Conservation (phyloP, 805 yeast species). For the Metschnikowia orientalis region DNA sequence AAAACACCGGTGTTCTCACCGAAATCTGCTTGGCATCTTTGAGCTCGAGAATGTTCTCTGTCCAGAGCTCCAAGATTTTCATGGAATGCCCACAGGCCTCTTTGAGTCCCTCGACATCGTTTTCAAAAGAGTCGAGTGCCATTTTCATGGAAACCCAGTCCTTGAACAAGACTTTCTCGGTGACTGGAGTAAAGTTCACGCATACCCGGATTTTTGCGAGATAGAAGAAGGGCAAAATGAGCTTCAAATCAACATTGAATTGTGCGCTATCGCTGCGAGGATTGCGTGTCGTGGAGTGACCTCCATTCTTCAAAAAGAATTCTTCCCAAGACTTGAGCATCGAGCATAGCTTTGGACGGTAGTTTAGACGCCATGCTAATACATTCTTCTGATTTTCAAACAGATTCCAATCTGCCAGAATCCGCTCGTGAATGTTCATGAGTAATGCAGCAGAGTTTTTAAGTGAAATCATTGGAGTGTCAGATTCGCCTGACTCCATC, state of each 20-base stretch:
- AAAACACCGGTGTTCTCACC: conserved; percentile 70
- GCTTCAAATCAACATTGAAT: conserved; percentile 52
- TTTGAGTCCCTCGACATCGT: conserved; percentile 59
- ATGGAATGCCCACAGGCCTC: conserved; percentile 58
- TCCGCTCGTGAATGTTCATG: conserved; percentile 63
- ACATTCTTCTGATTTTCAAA: conserved; percentile 39
- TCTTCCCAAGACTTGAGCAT: conserved; percentile 67
- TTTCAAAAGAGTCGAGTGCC: conserved; percentile 40
- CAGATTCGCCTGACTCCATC: conserved; percentile 35
- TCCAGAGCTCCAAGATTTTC: conserved; percentile 65
- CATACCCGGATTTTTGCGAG: conserved; percentile 66
- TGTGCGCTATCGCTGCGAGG: conserved; percentile 46
- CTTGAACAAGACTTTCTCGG: conserved; percentile 56
- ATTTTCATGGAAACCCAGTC: conserved; percentile 67
- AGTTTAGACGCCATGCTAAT: conserved; percentile 61
- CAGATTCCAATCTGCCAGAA: conserved; percentile 42
- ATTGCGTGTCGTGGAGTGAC: conserved; percentile 52
- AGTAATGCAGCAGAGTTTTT: conserved; percentile 52
- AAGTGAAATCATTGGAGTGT: conserved; percentile 39
- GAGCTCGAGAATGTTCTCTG: conserved; percentile 60
- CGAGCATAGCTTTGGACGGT: conserved; percentile 54
- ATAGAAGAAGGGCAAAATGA: conserved; percentile 61
- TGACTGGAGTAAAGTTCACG: conserved; percentile 56
- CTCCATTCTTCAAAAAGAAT: conserved; percentile 57
- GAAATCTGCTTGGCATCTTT: conserved; percentile 65